Evolutionary conservation across 305 asterid species (phyloP).

Genomic region (Fraxinus albicans): DNA sequence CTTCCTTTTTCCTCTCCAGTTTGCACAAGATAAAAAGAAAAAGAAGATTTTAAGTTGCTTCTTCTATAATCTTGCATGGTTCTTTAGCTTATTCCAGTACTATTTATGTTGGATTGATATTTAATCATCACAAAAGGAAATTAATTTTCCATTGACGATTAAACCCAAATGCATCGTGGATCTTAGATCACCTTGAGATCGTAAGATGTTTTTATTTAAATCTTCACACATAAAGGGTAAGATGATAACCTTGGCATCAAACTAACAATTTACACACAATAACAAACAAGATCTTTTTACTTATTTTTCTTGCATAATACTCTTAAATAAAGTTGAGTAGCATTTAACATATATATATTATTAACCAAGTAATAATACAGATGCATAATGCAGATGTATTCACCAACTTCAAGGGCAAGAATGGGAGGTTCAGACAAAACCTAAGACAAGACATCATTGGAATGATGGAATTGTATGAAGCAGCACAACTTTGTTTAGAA

Average conservation of each 20-base stretch:
- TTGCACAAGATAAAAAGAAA: not conserved
- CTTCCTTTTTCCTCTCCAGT: not conserved
- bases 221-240: too few relatives aligned
- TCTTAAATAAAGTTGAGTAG: not conserved
- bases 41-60: not conserved
- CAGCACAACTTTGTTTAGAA: slow-evolving; percentile 39
- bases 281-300: not conserved
- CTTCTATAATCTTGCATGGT: not conserved
- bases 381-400: slow-evolving; percentile 31
- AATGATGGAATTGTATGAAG: slow-evolving; percentile 44
- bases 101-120: not conserved
- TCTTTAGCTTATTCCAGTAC: not conserved
- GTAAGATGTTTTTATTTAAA: too few relatives aligned
- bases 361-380: not conserved
- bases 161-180: too few relatives aligned
- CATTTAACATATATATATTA: not conserved
- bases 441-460: slow-evolving; percentile 26
- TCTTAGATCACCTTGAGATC: too few relatives aligned
- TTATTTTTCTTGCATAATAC: not conserved
- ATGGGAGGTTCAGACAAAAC: slow-evolving; percentile 25
- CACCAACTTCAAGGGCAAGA: slow-evolving; percentile 26
- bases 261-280: not conserved
- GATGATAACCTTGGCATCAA: too few relatives aligned
- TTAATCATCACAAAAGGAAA: too few relatives aligned
- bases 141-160: too few relatives aligned